These are phyloP conservation scores for Pugionium cornutum DNA, from an alignment of 345 rosid genomes.

Conservation along the genomic window DNA sequence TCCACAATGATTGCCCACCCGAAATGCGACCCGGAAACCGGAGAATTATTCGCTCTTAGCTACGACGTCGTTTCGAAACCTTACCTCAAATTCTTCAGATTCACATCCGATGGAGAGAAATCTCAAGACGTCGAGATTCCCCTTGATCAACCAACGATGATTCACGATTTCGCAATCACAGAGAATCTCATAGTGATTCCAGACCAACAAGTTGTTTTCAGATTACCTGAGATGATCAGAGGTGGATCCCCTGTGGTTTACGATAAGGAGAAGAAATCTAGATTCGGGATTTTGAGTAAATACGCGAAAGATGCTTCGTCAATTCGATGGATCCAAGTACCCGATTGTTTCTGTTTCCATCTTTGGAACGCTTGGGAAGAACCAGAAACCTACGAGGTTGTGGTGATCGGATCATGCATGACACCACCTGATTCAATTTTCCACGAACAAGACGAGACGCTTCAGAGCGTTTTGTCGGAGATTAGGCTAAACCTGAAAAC, in stretches of 20 bases:
- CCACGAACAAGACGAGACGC: slow-evolving; percentile 72
- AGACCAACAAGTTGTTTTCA: slow-evolving; percentile 83
- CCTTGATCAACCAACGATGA: slow-evolving; percentile 72
- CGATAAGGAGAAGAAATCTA: slow-evolving; percentile 63
- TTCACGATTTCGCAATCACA: slow-evolving; percentile 81
- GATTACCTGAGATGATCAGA: slow-evolving; percentile 61
- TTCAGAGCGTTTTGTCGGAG: slow-evolving; percentile 77
- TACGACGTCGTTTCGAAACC: slow-evolving; percentile 77
- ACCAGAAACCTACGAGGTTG: slow-evolving; percentile 69
- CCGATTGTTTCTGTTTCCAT: slow-evolving; percentile 83
- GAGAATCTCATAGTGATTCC: slow-evolving; percentile 76
- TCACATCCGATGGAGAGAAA: slow-evolving; percentile 57
- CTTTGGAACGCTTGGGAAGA: slow-evolving; percentile 97
- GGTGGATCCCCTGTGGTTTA: slow-evolving; percentile 88
- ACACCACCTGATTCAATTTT: slow-evolving; percentile 84
- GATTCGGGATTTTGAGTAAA: slow-evolving; percentile 70
- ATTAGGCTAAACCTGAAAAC: slow-evolving; percentile 67
- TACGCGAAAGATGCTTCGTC: slow-evolving; percentile 45
- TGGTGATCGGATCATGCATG: slow-evolving; percentile 88
- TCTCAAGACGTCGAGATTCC: slow-evolving; percentile 69
- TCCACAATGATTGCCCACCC: slow-evolving; percentile 91
- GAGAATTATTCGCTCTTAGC: slow-evolving; percentile 68
- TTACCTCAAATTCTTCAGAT: slow-evolving; percentile 64
- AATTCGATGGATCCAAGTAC: slow-evolving; percentile 62
- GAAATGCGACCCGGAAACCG: slow-evolving; percentile 65